These are phyloP conservation scores for Malus hybrid DNA, from an alignment of 331 rosid genomes.

Conservation along the genomic window DNA sequence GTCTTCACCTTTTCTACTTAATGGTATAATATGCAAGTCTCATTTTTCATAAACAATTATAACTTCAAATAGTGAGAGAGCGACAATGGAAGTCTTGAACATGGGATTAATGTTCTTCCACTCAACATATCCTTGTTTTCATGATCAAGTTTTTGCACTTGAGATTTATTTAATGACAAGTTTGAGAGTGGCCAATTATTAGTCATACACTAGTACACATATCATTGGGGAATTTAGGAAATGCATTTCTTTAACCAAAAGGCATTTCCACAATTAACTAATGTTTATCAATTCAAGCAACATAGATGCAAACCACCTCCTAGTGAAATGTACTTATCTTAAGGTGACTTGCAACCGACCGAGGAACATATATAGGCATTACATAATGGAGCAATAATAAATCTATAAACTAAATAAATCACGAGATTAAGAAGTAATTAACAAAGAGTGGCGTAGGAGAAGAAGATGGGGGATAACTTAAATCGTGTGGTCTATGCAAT, in stretches of 20 bases:
- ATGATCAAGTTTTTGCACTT: too few relatives aligned
- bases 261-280: neutral
- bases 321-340: neutral
- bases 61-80: too few relatives aligned
- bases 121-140: too few relatives aligned
- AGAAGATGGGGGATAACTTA: constrained; percentile 5
- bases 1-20: too few relatives aligned
- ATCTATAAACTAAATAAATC: neutral
- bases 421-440: neutral
- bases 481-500: neutral
- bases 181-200: neutral
- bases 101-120: too few relatives aligned
- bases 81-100: too few relatives aligned
- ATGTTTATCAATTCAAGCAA: neutral
- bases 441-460: constrained; percentile 15
- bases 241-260: neutral
- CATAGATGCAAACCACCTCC: neutral
- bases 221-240: neutral
- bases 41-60: too few relatives aligned
- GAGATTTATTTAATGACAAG: too few relatives aligned
- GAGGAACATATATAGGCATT: neutral
- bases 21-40: too few relatives aligned
- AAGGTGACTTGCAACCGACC: neutral
- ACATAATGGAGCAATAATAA: constrained; percentile 5
- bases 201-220: neutral